Evolutionary conservation across 352 stramenopile species (phyloP).

Genomic region (Pythium brachiatum): DNA sequence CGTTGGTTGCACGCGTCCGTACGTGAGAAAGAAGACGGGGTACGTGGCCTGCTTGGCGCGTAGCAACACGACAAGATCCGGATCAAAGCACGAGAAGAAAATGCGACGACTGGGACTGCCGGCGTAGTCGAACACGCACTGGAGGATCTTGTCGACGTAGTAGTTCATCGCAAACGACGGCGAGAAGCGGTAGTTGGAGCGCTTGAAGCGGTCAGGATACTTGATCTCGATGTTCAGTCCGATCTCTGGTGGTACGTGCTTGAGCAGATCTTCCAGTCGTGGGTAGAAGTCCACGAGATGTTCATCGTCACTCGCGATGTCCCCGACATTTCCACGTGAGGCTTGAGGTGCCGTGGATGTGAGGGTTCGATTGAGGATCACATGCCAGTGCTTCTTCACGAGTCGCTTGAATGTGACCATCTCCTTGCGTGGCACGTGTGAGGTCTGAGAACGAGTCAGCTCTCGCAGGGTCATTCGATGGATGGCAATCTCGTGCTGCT

Average conservation of each 20-base stretch:
- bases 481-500: slow-evolving; percentile 65
- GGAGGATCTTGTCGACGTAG: slow-evolving; percentile 70
- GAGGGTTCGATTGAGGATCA: slow-evolving; percentile 30
- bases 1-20: slow-evolving; percentile 45
- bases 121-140: slow-evolving; percentile 67
- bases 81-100: slow-evolving; percentile 85
- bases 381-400: slow-evolving; percentile 67
- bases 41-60: slow-evolving; percentile 72
- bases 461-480: slow-evolving; percentile 67
- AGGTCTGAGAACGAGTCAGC: slow-evolving; percentile 46
- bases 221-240: slow-evolving; percentile 85
- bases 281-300: slow-evolving; percentile 75
- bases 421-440: slow-evolving; percentile 36
- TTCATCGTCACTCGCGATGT: slow-evolving; percentile 30
- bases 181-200: slow-evolving; percentile 37
- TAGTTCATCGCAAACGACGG: slow-evolving; percentile 67
- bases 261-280: slow-evolving; percentile 59
- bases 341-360: slow-evolving; percentile 17
- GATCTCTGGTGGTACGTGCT: slow-evolving; percentile 68
- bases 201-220: slow-evolving; percentile 61
- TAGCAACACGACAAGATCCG: slow-evolving; percentile 60
- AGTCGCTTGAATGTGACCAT: slow-evolving; percentile 37
- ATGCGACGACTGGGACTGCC: slow-evolving; percentile 42
- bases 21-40: slow-evolving; percentile 74
- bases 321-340: slow-evolving; percentile 5